Conservation (phyloP, 129 eudicot species). For the Cynara cardunculus region DNA sequence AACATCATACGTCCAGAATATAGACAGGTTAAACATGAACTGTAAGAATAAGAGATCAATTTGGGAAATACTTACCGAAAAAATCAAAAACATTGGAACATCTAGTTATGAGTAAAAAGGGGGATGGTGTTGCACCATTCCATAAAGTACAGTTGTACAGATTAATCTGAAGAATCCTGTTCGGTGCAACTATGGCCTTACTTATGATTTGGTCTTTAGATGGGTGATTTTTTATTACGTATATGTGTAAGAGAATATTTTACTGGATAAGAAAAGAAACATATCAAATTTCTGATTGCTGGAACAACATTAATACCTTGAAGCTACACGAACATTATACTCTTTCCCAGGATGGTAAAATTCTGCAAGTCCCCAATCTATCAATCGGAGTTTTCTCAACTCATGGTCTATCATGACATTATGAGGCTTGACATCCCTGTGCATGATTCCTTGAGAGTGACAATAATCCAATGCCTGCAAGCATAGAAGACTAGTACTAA, state of each 20-base stretch:
- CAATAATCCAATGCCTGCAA: slow-evolving; percentile 94
- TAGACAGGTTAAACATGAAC: neutral
- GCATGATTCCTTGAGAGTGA: slow-evolving; percentile 99
- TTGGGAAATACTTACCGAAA: neutral
- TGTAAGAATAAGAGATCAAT: neutral
- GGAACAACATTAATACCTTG: slow-evolving; percentile 51
- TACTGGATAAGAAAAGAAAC: neutral
- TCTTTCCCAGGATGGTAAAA: slow-evolving; percentile 98
- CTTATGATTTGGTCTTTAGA: neutral
- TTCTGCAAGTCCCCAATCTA: slow-evolving; percentile 99
- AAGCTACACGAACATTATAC: slow-evolving; percentile 96
- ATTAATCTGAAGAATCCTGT: neutral
- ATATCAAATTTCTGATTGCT: neutral
- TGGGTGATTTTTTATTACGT: neutral
- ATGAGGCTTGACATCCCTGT: slow-evolving; percentile 97
- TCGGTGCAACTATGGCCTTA: neutral
- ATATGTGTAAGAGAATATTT: neutral
- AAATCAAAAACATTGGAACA: neutral
- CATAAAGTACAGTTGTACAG: neutral
- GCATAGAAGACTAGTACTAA: slow-evolving; percentile 6
- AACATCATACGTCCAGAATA: neutral
- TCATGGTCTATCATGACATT: slow-evolving; percentile 99
- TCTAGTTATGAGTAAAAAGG: neutral
- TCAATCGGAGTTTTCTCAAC: slow-evolving; percentile 84
- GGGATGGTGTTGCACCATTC: neutral